Base-by-base conservation (phyloP, 2,329 filamentous ascomycete genomes). In the Colletotrichum higginsianum region DNA sequence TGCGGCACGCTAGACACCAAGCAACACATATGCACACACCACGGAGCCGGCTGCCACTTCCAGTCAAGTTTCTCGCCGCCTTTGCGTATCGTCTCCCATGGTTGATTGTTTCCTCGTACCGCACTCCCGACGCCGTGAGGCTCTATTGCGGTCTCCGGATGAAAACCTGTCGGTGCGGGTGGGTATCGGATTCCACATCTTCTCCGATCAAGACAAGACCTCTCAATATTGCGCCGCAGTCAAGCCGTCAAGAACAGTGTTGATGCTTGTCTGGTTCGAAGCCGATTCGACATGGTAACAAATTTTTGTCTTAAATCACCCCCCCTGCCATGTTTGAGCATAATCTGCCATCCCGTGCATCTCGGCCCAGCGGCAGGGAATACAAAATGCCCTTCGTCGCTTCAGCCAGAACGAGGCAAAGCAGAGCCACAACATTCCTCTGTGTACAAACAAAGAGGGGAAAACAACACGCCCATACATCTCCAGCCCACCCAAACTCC, bases 41-140 rank as follows among this genome's bases (percentile, higher is more conserved):
- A 68, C 68, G 68, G 68, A 71, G 58, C 61, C 68, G 65, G 55
- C 58, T 68, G 47, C 68, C 58, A 42, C 16, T 68, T 68, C 53
- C 21, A 53, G 68, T 18, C 46, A 71, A 60, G 38, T 21, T 16
- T 18, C 26, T 67, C 53, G 68, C 65, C 65, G 68, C 50, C 65
- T 60, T 71, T 63, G 53, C 46, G n/a, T n/a, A 7, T 49, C 52
- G 47, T 11, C n/a, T 26, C 30, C 58, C 52, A 71, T 21, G 47
- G 12, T 52, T 63, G 35, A 58, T 55, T 21, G 46, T 62, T 46
- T 57, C 42, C 26, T 40, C 42, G 11, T 47, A n/a, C 56, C 44
- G 61, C 53, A 11, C 50, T 47, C 56, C 26, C 38, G 13, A 40
- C 35, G 18, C 46, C 16, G 16, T 63, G 68, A 47, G 64, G 57